phyloP scores from a whole-genome alignment of 2,329 filamentous ascomycete genomes.

The Sclerotinia spermophila region DNA sequence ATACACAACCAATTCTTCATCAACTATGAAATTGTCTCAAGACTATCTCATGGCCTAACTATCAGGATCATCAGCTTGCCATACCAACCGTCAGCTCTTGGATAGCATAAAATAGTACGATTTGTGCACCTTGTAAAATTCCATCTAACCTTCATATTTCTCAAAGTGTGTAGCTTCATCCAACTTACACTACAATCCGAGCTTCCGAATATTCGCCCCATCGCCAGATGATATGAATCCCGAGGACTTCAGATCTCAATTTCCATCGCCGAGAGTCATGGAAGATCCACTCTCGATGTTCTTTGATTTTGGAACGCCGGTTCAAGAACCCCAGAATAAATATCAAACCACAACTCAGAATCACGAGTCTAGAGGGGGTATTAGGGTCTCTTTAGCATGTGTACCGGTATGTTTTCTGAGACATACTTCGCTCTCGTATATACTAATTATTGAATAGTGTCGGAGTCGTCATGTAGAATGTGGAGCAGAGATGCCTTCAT shows the following conservation, averaged over 20 bases:
- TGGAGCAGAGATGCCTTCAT: slow-evolving; percentile 44
- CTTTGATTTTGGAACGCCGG: slow-evolving; percentile 27
- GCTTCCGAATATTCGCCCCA: neutral
- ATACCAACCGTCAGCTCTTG: neutral
- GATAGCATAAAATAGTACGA: neutral
- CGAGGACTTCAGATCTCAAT: neutral
- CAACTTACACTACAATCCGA: neutral
- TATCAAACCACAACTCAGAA: slow-evolving; percentile 1
- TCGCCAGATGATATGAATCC: neutral
- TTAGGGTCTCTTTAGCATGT: slow-evolving; percentile 43
- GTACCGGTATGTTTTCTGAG: slow-evolving; percentile 40
- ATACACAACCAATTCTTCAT: neutral
- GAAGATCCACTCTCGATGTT: slow-evolving; percentile 25
- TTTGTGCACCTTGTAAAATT: neutral
- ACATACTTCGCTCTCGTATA: neutral
- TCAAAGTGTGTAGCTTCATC: neutral
- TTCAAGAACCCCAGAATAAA: slow-evolving; percentile 7
- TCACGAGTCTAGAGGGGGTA: slow-evolving; percentile 29
- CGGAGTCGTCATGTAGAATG: slow-evolving; percentile 45
- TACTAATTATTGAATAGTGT: slow-evolving; percentile 25
- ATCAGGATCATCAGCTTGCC: slow-evolving; percentile 6
- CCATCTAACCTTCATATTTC: neutral
- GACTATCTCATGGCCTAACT: neutral
- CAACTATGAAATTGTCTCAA: neutral
- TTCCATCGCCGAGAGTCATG: neutral